Evolutionary conservation across 1,284 basidiomycete species (phyloP).

Genomic region (Tausonia pullulans): DNA sequence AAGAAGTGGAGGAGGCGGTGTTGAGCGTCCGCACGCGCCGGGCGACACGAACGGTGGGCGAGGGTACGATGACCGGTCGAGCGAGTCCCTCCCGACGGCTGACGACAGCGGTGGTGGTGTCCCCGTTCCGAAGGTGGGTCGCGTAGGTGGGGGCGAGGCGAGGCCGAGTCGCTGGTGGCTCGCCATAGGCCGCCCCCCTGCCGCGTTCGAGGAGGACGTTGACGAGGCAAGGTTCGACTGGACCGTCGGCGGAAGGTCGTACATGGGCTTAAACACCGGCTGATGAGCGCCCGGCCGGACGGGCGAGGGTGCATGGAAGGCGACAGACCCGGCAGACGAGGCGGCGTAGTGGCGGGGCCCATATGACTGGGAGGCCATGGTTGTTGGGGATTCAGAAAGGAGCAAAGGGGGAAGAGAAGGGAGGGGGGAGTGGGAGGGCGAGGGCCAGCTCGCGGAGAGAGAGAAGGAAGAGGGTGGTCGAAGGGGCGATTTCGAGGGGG

Average conservation of each 20-base stretch:
- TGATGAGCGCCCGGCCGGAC: not conserved
- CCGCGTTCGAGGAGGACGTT: not conserved
- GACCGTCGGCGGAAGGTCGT: constrained; percentile 12
- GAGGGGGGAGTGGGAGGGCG: no score
- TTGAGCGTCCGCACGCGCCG: not conserved
- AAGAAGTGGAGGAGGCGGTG: not conserved
- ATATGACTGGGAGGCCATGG: no score
- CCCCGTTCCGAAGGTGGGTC: not conserved
- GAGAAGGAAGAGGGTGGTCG: no score
- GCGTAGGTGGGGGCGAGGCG: not conserved
- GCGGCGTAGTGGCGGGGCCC: no score
- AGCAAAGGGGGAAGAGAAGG: no score
- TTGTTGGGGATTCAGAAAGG: no score
- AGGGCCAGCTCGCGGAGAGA: no score
- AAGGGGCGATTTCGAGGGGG: no score
- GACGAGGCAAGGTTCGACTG: not conserved
- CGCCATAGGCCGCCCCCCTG: not conserved
- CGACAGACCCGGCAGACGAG: no score
- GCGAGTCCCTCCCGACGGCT: not conserved
- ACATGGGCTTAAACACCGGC: constrained; percentile 7
- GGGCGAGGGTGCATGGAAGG: no score
- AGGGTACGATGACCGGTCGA: not conserved
- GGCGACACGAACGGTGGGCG: not conserved
- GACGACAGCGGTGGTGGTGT: not conserved
- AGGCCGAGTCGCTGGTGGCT: not conserved